Conservation (phyloP, 2,329 filamentous ascomycete genomes). For the Scedosporium apiospermum region DNA sequence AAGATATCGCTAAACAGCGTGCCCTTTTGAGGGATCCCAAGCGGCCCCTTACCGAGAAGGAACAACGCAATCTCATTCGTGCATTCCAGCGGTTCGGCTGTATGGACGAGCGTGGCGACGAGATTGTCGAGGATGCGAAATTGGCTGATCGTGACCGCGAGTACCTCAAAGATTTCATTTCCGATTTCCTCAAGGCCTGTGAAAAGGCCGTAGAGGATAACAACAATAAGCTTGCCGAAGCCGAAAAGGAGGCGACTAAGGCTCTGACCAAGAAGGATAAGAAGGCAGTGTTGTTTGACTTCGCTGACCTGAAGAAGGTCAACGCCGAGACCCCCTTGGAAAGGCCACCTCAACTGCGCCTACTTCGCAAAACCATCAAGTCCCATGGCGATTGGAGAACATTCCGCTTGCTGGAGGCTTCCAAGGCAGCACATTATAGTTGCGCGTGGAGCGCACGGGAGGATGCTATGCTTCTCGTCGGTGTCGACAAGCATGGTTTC, state of each 20-base stretch:
- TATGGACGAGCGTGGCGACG: constrained; percentile 77
- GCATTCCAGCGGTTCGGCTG: constrained; percentile 87
- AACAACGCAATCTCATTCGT: constrained; percentile 82
- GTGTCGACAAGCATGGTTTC: constrained; percentile 87
- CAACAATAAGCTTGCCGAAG: constrained; percentile 63
- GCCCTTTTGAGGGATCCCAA: constrained; percentile 72
- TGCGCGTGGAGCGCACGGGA: constrained; percentile 89
- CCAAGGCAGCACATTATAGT: constrained; percentile 83
- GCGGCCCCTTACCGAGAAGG: constrained; percentile 84
- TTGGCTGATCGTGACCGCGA: constrained; percentile 72
- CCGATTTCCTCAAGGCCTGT: constrained; percentile 57
- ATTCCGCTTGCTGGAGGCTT: constrained; percentile 84
- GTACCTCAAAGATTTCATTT: constrained; percentile 66
- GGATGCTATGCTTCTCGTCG: constrained; percentile 93
- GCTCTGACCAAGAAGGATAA: constrained; percentile 90
- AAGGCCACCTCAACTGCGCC: constrained; percentile 77
- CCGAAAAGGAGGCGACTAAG: constrained; percentile 75
- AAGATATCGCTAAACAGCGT: constrained; percentile 64
- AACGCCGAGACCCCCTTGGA: constrained; percentile 95
- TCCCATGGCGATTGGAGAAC: constrained; percentile 59
- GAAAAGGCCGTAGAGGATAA: constrained; percentile 54
- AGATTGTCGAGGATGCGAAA: constrained; percentile 80
- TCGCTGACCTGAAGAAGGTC: constrained; percentile 83
- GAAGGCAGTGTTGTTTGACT: constrained; percentile 94
- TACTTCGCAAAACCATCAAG: constrained; percentile 67